Evolutionary conservation across 164 flowering plant species (phyloP), one percentile per base, ranked within the genome.

Genomic region (Dillenia turbinata): DNA sequence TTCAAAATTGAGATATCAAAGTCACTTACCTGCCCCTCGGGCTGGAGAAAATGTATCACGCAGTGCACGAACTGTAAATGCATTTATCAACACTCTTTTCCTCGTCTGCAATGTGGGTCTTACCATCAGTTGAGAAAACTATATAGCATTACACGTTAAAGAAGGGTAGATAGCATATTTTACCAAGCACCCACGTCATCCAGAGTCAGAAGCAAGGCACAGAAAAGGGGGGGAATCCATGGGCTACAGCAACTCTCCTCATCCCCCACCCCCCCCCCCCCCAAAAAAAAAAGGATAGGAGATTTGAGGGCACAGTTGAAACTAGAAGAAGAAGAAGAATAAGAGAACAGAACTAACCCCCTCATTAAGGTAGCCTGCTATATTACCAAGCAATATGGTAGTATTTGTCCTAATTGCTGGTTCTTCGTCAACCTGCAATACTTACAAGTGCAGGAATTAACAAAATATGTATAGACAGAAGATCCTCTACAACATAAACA

Each of bases 401-500:
- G 99, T 95, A 69, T 95, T 95, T 49, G 99, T 88, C 77, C 99
- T 79, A 66, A 95, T 92, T 14, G 96, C 97, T 53, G 99, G 90
- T 73, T 95, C 99, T 79, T 95, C 99, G 78, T 95, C 99, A 63
- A 95, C 99, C 99, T 95, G 80, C 60, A 77, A 14, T 56, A 68
- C 56, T 46, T 53, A 47, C 6, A 66, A 66, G 60, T 13, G 63
- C 33, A 53, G 47, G 44, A 67, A 65, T 63, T 52, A 49, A 59
- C 40, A 54, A 47, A 47, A 44, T 33, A 33, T 26, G 7, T 33
- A 33, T 33, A 33, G 7, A 33, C 7, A 33, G 40, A 33, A 33
- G 40, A 33, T 33, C 0, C 40, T 33, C 40, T 33, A 33, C 6
- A 33, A 33, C 40, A 33, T 33, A 33, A 5, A 33, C 40, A 33